These are phyloP conservation scores for Spergularia bocconei DNA, from an alignment of 148 eudicot species.

Conservation along the genomic window DNA sequence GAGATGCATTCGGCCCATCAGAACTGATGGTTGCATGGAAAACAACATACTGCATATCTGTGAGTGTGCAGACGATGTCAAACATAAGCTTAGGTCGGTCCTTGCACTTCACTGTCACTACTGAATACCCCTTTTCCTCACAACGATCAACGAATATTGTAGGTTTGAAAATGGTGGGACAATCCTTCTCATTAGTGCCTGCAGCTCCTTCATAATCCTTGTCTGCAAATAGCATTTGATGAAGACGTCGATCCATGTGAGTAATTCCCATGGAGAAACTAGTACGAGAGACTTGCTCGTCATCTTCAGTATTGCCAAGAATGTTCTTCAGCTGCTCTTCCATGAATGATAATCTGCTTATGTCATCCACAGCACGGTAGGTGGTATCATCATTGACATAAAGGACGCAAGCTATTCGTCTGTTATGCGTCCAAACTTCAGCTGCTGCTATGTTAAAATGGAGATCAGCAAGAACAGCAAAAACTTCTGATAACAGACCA, in stretches of 20 bases:
- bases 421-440: slow-evolving; percentile 81
- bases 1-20: slow-evolving; percentile 59
- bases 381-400: slow-evolving; percentile 56
- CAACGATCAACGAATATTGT: slow-evolving; percentile 51
- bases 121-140: slow-evolving; percentile 70
- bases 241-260: slow-evolving; percentile 76
- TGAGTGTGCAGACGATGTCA: slow-evolving; percentile 83
- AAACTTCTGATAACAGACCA: slow-evolving; percentile 69
- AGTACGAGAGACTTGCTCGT: slow-evolving; percentile 48
- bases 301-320: slow-evolving; percentile 45
- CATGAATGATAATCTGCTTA: slow-evolving; percentile 44
- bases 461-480: slow-evolving; percentile 63
- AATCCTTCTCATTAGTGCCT: slow-evolving; percentile 26
- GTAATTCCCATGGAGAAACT: slow-evolving; percentile 53
- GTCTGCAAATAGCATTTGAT: slow-evolving; percentile 75
- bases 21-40: slow-evolving; percentile 71
- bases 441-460: slow-evolving; percentile 66
- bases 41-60: slow-evolving; percentile 80
- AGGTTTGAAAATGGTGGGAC: slow-evolving; percentile 33
- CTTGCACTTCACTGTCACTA: slow-evolving; percentile 52
- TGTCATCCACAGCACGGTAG: slow-evolving; percentile 47
- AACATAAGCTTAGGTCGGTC: slow-evolving; percentile 85
- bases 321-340: slow-evolving; percentile 72
- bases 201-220: slow-evolving; percentile 58
- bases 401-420: slow-evolving; percentile 63